Evolutionary conservation across 1,139 yeast species (phyloP).

Genomic region (Insectozyma bohioensis): DNA sequence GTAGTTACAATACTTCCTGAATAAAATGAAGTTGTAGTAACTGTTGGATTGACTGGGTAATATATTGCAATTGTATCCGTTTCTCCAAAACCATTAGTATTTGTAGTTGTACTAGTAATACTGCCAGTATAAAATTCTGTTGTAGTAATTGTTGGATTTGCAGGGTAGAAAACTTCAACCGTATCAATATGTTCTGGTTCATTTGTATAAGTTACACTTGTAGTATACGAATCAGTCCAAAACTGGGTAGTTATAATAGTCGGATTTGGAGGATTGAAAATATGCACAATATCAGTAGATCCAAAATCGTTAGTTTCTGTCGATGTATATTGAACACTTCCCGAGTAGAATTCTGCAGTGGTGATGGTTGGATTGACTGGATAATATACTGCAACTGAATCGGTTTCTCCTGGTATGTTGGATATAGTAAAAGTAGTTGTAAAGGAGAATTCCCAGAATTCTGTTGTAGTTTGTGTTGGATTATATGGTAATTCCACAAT

Average conservation of each 20-base stretch:
- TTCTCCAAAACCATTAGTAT: slow-evolving; percentile 12
- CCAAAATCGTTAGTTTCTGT: slow-evolving; percentile 12
- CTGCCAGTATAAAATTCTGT: slow-evolving; percentile 12
- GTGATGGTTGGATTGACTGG: slow-evolving; percentile 18
- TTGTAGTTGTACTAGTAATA: slow-evolving; percentile 9
- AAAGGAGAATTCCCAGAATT: slow-evolving; percentile 8
- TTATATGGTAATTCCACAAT: slow-evolving; percentile 17
- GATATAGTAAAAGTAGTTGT: slow-evolving; percentile 9
- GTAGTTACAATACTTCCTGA: slow-evolving; percentile 14
- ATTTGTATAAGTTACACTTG: slow-evolving; percentile 12
- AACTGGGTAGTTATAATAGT: slow-evolving; percentile 12
- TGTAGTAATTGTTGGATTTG: slow-evolving; percentile 13
- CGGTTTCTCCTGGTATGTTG: slow-evolving; percentile 14
- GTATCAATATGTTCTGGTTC: slow-evolving; percentile 16
- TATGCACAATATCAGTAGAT: slow-evolving; percentile 15
- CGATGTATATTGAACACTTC: slow-evolving; percentile 9
- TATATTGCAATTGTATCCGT: slow-evolving; percentile 20
- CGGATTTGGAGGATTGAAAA: slow-evolving; percentile 10
- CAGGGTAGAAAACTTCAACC: slow-evolving; percentile 20
- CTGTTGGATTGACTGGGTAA: slow-evolving; percentile 16
- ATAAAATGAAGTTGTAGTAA: slow-evolving; percentile 15
- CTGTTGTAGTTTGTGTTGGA: slow-evolving; percentile 12
- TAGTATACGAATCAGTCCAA: slow-evolving; percentile 11
- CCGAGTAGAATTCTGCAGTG: slow-evolving; percentile 11
- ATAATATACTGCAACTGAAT: slow-evolving; percentile 19